phyloP scores from a whole-genome alignment of 352 stramenopile genomes.

The Poterioochromonas sp. region DNA sequence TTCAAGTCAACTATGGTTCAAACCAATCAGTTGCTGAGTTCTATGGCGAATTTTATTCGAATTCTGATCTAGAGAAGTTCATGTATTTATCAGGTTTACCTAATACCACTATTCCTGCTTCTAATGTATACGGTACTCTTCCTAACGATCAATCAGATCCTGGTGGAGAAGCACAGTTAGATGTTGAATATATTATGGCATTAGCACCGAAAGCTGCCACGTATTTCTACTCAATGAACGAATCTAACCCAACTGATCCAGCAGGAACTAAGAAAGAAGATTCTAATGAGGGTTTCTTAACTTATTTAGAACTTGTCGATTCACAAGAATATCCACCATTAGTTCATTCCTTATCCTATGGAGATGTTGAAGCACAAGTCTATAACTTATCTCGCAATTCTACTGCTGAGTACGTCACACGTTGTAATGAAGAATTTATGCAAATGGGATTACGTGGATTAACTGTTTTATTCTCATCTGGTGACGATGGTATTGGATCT shows the following conservation, averaged over 20 bases:
- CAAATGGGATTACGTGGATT: conserved; percentile 76
- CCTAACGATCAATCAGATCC: conserved; percentile 25
- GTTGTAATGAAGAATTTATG: conserved; percentile 68
- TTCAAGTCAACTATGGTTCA: neutral
- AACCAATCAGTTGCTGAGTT: conserved; percentile 28
- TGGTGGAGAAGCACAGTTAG: conserved; percentile 24
- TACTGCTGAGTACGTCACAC: neutral
- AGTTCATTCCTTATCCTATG: conserved; percentile 78
- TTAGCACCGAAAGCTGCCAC: neutral
- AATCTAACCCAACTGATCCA: neutral
- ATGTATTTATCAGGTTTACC: conserved; percentile 1
- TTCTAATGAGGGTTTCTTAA: conserved; percentile 2
- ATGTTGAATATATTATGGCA: conserved; percentile 16
- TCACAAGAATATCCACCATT: conserved; percentile 50
- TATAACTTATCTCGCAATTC: neutral
- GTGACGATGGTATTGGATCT: conserved; percentile 60
- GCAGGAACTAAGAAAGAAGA: neutral
- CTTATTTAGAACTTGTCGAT: neutral
- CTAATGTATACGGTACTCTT: neutral
- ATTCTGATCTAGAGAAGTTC: conserved; percentile 16
- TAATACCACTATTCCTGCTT: conserved; percentile 20
- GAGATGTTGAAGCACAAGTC: conserved; percentile 51
- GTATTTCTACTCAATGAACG: neutral
- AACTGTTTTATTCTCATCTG: conserved; percentile 66
- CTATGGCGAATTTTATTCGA: conserved; percentile 18